Base-by-base conservation (phyloP, 495 filamentous ascomycete species). In the Parathielavia hyrcaniae region DNA sequence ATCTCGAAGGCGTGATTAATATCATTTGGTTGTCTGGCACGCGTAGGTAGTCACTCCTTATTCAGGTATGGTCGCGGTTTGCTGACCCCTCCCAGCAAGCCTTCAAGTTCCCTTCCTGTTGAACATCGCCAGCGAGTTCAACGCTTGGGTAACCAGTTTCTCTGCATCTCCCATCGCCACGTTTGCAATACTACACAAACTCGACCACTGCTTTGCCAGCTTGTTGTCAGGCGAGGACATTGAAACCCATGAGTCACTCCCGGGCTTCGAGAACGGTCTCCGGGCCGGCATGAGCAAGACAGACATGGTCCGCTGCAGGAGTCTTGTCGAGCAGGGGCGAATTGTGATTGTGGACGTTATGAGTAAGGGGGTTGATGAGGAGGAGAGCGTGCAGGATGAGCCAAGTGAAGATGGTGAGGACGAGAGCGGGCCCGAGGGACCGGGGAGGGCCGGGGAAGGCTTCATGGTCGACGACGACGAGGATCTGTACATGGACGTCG, bases 81-180 rank as follows among this genome's bases (percentile, higher is more conserved):
- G 34, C 47, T 62, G 23, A 55, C 38, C 0, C 39, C 26, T 19
- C 63, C 0, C 14, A 92, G 89, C 90, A 35, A 82, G 80, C 40
- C 76, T 96, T n/a, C 89, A 95, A 73, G 83, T 90, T 13, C 86
- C 89, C 34, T 90, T 87, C 64, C 77, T 96, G 11, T 81, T 96
- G 22, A 86, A 83, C 53, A 76, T 96, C 49, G 89, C 90, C 0
- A 77, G 83, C 53, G 75, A 90, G 26, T 69, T 88, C 16, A 81
- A 81, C 58, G 80, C 77, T 0, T 87, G 85, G 69, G 70, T 95
- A 5, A 64, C 77, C 7, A 75, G 79, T 0, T 91, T 92, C 69
- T 77, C 83, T 0, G 85, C 89, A n/a, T 72, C 83, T 0, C 81
- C 85, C 0, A 65, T 70, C 17, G 63, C 82, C 0, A 89, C 86